Evolutionary conservation across 805 yeast genomes (phyloP), one percentile per base, ranked within the genome.

Genomic region (Huiozyma naganishii): DNA sequence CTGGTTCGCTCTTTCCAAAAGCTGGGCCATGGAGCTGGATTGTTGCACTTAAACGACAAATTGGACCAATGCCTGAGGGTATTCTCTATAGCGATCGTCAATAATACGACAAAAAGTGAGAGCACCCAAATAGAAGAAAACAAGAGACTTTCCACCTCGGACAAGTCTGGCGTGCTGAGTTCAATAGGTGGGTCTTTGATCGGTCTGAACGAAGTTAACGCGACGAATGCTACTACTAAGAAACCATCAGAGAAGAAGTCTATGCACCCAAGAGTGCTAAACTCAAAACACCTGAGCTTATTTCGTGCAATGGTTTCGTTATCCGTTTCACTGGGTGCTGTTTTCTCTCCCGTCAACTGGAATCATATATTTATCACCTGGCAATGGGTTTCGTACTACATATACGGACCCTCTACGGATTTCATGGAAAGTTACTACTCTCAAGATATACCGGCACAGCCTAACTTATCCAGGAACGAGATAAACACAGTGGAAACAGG

Each of bases 311-410:
- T 90, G 34, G 66, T 80, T 4, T 83, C 86, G 47, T 66, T 90
- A 40, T 88, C 90, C 0, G 72, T 80, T 3, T 83, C 95, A 0
- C 62, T 90, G n/a, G 97, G 96, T 0, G 74, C 89, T 1, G 73
- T 79, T 1, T 68, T 90, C 11, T 73, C 73, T 6, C 58, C 49
- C 1, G 46, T 65, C 3, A 76, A 83, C 30, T 90, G 97, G 97
- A 61, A 64, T 9, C 70, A 70, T 12, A 58, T 81, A 5, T 55
- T 80, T 13, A 70, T 75, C 5, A 74, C 94, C 0, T 68, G 87
- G 45, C 94, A 83, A 60, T 84, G 94, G 94, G 70, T 81, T 40
- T 79, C 83, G 44, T 83, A 79, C 53, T 83, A 68, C 51, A 52
- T 82, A n/a, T 70, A 78, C 54, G 90, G 90, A 0, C 74, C 77